Base-by-base conservation (phyloP, 352 stramenopile genomes). In the Phytophthora idaei region DNA sequence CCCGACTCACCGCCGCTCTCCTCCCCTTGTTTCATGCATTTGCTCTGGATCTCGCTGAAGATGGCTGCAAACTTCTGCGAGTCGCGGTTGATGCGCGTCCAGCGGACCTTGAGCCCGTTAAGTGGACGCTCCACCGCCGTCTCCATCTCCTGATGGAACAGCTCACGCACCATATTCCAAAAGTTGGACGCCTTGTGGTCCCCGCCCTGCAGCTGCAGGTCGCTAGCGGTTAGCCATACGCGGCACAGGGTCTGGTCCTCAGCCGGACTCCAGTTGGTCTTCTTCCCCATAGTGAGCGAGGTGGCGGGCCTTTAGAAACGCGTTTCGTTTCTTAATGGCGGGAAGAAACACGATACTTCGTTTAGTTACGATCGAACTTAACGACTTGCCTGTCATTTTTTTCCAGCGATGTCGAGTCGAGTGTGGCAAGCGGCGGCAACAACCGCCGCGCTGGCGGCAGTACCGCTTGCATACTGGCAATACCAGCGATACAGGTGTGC, bases 11-110 rank as follows among this genome's bases (percentile, higher is more conserved):
- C 47, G 12, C 37, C 46, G 15, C 45, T 64, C n/a, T 44, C 31
- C 47, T 71, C 56, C 1, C 52, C 27, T 12, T 62, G 42, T 34
- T 65, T 74, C 29, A 61, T 57, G 6, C 44, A 14, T 11, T 85
- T 76, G 7, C 53, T 54, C 28, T 89, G 75, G 17, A 87, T 62
- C 32, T 77, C 67, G 48, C 72, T 73, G 42, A 79, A 83, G 12
- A 80, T 77, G 37, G 73, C 42, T 10, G 83, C 80, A 52, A 93
- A 93, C 67, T 81, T 85, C 64, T 92, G 83, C 41, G 87, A 85
- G 59, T 93, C 85, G 56, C 80, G 80, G 49, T 93, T 92, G 64
- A 93, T 90, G 56, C 85, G 85, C 39, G 81, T 90, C 83, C 83
- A 93, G 52, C 85, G 81, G 71, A 93, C 87, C 56, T 93, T 93